Conservation (phyloP, 345 rosid genomes). For the Linum trigynum region DNA sequence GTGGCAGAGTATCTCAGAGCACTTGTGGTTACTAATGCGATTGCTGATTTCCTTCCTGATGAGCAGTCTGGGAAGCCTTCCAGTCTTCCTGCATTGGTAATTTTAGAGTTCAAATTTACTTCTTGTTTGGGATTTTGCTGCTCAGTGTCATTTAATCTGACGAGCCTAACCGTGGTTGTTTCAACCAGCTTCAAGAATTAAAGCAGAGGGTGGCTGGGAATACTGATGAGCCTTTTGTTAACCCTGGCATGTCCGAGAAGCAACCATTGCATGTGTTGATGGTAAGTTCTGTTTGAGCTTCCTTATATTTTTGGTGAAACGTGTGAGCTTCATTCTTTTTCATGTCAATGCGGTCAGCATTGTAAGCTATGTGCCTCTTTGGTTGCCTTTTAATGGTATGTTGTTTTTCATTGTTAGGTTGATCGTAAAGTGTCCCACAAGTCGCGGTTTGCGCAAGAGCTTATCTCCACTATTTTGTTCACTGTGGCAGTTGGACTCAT, state of each 20-base stretch:
- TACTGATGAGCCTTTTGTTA: conserved; percentile 53
- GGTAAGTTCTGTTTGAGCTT: conserved; percentile 33
- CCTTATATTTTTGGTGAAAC: neutral
- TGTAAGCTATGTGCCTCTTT: neutral
- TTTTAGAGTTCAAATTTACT: neutral
- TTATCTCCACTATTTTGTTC: conserved; percentile 78
- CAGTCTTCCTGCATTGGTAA: conserved; percentile 81
- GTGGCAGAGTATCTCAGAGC: conserved; percentile 90
- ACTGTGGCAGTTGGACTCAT: conserved; percentile 74
- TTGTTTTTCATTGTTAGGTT: conserved; percentile 42
- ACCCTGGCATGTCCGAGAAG: conserved; percentile 83
- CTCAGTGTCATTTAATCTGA: neutral
- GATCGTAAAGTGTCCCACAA: conserved; percentile 73
- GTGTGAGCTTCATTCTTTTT: neutral
- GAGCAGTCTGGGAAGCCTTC: conserved; percentile 72
- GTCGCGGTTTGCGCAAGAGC: conserved; percentile 83
- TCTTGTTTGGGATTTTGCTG: neutral
- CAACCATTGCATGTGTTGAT: conserved; percentile 92
- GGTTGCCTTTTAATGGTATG: neutral
- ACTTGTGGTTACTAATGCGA: conserved; percentile 68
- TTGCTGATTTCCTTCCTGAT: conserved; percentile 89
- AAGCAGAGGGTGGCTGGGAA: conserved; percentile 81
- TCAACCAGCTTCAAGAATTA: conserved; percentile 70
- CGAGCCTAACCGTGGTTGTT: neutral
- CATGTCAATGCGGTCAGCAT: neutral